A percentile compares a stretch with the other conserved stretches of the same genome.
These are phyloP conservation scores for Alnus glutinosa DNA, from an alignment of 306 rosid species.

Conservation along the genomic window DNA sequence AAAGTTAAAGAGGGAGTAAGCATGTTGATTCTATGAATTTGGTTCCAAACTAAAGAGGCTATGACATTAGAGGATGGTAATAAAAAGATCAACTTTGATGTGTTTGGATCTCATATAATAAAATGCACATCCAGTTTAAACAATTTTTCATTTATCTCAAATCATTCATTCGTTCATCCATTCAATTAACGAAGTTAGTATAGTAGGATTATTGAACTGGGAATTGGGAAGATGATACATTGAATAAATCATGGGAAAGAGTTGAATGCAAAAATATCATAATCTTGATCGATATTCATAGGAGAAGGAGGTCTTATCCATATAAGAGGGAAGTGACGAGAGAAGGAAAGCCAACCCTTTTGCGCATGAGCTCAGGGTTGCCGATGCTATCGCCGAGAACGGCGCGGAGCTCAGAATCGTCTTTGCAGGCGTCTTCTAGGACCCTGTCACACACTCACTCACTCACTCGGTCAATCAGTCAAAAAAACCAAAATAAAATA, in stretches of 20 bases:
- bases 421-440: slow-evolving; percentile 77
- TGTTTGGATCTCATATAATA: too few species aligned
- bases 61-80: neutral
- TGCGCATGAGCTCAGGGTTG: slow-evolving; percentile 83
- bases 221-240: neutral
- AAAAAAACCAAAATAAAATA: neutral
- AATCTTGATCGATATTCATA: neutral
- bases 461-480: neutral
- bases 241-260: neutral
- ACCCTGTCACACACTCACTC: slow-evolving; percentile 35
- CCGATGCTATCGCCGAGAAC: slow-evolving; percentile 93
- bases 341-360: slow-evolving; percentile 41
- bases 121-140: too few species aligned
- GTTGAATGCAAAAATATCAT: neutral
- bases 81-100: neutral
- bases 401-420: slow-evolving; percentile 75
- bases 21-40: neutral
- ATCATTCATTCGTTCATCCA: too few species aligned
- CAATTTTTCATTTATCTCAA: too few species aligned
- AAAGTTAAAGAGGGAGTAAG: neutral
- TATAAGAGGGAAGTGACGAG: neutral
- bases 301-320: neutral
- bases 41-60: neutral
- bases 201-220: too few species aligned
- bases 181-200: too few species aligned